Base-by-base conservation (phyloP, 371 early-diverging fungal genomes). In the Dinochytrium kinnereticum region DNA sequence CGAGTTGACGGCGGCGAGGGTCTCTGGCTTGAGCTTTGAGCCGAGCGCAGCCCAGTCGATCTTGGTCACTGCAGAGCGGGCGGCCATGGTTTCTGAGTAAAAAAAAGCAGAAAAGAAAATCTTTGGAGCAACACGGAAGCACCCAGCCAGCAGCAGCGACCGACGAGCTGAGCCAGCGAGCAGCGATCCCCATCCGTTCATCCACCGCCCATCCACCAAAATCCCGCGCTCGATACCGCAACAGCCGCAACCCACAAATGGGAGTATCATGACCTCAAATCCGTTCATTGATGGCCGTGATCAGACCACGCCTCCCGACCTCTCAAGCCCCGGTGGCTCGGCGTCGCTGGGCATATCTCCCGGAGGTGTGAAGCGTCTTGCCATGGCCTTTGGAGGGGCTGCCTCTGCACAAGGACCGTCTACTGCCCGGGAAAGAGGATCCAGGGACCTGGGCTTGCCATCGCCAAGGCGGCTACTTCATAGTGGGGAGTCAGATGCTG, bases 41-140 rank as follows among this genome's bases (percentile, higher is more conserved):
- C 90, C 87, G 80, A 98, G 85, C 79, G 91, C 91, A 78, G 91
- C 81, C 95, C 95, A 96, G 91, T 96, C 94, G 80, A 98, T 64
- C 64, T 73, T 76, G 33, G 44, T 59, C 31, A 68, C 61, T n/a
- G 66, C 66, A 40, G 66, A 24, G 49, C 66, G 66, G 17, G 66
- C 44, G 28, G 66, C 66, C n/a, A n/a, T n/a, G n/a, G n/a, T n/a
- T n/a, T n/a, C n/a, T n/a, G n/a, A n/a, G n/a, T n/a, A n/a, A n/a
- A n/a, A n/a, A n/a, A n/a, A n/a, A n/a, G n/a, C n/a, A n/a, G n/a
- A n/a, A n/a, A n/a, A n/a, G n/a, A n/a, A n/a, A n/a, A n/a, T n/a
- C n/a, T n/a, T n/a, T n/a, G n/a, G n/a, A n/a, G n/a, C n/a, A n/a
- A n/a, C n/a, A n/a, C n/a, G n/a, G n/a, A n/a, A n/a, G n/a, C n/a